These are phyloP conservation scores for Sesbania bispinosa DNA, from an alignment of 306 rosid genomes.

Conservation along the genomic window DNA sequence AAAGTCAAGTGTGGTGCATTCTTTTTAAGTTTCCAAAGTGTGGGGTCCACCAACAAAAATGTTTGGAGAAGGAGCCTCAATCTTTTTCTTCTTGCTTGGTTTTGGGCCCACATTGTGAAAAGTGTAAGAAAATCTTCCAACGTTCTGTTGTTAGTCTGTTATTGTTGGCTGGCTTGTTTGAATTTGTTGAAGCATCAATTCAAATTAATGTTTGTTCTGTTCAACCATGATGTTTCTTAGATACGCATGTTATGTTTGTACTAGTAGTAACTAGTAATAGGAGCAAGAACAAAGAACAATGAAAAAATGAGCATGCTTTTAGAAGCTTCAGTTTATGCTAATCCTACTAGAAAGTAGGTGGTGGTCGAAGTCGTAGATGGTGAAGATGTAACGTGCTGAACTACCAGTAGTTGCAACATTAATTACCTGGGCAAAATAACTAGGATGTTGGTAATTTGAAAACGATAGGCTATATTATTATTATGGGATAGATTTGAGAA, in stretches of 20 bases:
- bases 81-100: background rate
- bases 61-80: conserved; percentile 17
- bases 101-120: conserved; percentile 37
- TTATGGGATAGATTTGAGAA: no score
- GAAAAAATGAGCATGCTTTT: no score
- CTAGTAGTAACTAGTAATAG: no score
- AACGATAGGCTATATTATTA: no score
- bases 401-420: conserved; percentile 29
- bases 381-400: conserved; percentile 22
- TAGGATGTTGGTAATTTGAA: background rate
- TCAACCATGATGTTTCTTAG: background rate
- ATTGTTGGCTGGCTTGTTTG: background rate
- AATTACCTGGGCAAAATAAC: background rate
- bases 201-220: background rate
- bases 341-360: background rate
- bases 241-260: background rate
- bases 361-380: conserved; percentile 12
- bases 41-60: conserved; percentile 34
- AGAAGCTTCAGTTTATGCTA: background rate
- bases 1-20: conserved; percentile 11
- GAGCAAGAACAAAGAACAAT: no score
- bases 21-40: conserved; percentile 23
- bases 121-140: background rate
- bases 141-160: background rate
- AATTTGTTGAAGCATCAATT: conserved; percentile 1